phyloP scores from a whole-genome alignment of 495 filamentous ascomycete species.

The Neurospora sp. region DNA sequence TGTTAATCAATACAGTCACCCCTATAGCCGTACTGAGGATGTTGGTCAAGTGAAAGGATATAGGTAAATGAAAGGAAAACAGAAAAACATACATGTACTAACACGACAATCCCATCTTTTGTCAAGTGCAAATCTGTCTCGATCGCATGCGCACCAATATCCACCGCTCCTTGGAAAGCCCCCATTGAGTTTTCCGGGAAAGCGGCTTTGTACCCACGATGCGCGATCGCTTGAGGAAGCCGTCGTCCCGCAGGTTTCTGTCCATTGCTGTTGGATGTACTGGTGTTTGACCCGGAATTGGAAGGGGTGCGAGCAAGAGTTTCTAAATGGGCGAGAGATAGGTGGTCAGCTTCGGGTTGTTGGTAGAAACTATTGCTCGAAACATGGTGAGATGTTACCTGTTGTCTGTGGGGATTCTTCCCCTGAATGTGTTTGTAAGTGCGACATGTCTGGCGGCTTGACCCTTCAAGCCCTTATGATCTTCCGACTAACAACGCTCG shows the following conservation, averaged over 20 bases:
- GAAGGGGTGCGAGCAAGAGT: neutral
- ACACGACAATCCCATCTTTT: constrained; percentile 71
- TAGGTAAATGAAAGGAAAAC: neutral
- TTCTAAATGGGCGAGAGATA: neutral
- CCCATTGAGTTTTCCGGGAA: constrained; percentile 81
- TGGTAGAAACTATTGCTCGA: neutral
- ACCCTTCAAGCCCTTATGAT: neutral
- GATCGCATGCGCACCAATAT: constrained; percentile 66
- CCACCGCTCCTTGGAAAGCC: constrained; percentile 63
- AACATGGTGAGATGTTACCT: neutral
- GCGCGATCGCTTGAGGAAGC: constrained; percentile 69
- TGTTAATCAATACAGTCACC: neutral
- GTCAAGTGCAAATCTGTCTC: constrained; percentile 84
- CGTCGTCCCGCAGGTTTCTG: neutral
- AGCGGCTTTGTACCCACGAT: constrained; percentile 71
- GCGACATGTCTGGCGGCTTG: neutral
- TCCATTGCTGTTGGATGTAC: neutral
- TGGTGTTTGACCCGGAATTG: neutral
- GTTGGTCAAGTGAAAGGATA: neutral
- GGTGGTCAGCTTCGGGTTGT: neutral
- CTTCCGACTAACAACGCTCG: neutral
- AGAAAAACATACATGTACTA: constrained; percentile 61
- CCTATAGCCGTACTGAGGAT: neutral
- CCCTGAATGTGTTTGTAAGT: neutral
- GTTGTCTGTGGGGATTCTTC: neutral